A percentile compares a stretch with the other conserved stretches of the same genome.
These are phyloP conservation scores for Auricularia sp. DNA, from an alignment of 768 basidiomycete species.

Conservation along the genomic window DNA sequence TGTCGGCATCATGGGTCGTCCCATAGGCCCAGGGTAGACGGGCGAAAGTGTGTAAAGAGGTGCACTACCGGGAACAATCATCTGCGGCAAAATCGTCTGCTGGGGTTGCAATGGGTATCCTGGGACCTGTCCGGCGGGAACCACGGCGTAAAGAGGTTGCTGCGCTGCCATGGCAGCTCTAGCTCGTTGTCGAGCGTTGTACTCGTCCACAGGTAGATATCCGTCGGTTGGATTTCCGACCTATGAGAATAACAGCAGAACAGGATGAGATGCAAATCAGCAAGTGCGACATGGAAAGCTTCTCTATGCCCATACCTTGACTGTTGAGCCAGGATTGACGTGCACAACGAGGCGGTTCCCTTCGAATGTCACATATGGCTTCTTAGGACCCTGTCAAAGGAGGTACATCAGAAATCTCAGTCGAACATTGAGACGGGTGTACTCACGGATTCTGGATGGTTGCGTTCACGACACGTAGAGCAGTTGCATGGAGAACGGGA, in stretches of 20 bases:
- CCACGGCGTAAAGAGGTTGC: not conserved
- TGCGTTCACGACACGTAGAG: not conserved
- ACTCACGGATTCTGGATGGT: not conserved
- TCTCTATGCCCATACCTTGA: not conserved
- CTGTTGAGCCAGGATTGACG: not conserved
- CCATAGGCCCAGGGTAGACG: slow-evolving; percentile 16
- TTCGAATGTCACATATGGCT: not conserved
- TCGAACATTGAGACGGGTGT: no score
- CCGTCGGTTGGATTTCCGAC: not conserved
- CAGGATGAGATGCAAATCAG: no score
- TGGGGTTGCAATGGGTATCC: no score
- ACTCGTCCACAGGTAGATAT: not conserved
- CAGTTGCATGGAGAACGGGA: not conserved
- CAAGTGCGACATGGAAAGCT: no score
- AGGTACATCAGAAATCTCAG: not conserved
- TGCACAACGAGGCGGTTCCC: not conserved
- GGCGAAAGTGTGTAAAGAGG: slow-evolving; percentile 23
- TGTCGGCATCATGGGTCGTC: slow-evolving; percentile 13
- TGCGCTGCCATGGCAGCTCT: not conserved
- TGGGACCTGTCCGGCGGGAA: not conserved
- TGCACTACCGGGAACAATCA: slow-evolving; percentile 47
- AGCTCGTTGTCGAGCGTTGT: not conserved
- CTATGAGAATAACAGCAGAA: no score
- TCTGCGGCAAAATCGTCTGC: slow-evolving; percentile 15
- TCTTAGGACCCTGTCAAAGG: not conserved